Evolutionary conservation across 2,329 filamentous ascomycete genomes (phyloP).

Genomic region (Pseudocercospora cruenta): DNA sequence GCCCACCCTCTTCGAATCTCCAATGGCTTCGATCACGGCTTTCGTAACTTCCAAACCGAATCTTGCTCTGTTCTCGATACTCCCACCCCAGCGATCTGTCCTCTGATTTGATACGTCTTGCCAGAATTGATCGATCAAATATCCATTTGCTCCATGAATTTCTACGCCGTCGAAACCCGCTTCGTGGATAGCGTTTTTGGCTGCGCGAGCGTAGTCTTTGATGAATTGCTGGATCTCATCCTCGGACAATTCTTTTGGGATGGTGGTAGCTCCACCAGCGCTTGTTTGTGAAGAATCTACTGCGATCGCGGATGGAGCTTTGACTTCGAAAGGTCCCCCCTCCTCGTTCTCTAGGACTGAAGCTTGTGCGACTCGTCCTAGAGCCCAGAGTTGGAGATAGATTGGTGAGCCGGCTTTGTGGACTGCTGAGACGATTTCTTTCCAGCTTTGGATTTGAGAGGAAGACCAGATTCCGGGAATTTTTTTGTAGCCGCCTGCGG

Average conservation of each 20-base stretch:
- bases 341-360: conserved; percentile 41
- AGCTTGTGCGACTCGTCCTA: conserved; percentile 59
- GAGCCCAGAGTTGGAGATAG: conserved; percentile 64
- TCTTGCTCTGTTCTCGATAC: conserved; percentile 53
- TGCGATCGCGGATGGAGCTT: conserved; percentile 39
- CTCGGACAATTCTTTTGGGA: conserved; percentile 41
- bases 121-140: conserved; percentile 68
- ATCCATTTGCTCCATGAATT: conserved; percentile 52
- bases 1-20: conserved; percentile 52
- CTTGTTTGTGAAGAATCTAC: conserved; percentile 34
- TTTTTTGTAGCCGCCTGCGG: conserved; percentile 54
- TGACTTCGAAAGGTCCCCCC: conserved; percentile 28
- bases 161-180: conserved; percentile 67
- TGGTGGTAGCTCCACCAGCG: conserved; percentile 12
- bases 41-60: conserved; percentile 59
- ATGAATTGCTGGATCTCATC: conserved; percentile 39
- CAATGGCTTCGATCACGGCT: conserved; percentile 55
- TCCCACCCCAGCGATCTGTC: conserved; percentile 54
- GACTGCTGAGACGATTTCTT: conserved; percentile 62
- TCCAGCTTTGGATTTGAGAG: conserved; percentile 64
- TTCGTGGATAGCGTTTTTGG: conserved; percentile 46
- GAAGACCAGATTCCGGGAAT: conserved; percentile 62
- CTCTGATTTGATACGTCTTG: conserved; percentile 61
- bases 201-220: conserved; percentile 46
- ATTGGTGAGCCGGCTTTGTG: conserved; percentile 66